Evolutionary conservation across 1,284 basidiomycete species (phyloP).

Genomic region (Sphagnurus paluster): DNA sequence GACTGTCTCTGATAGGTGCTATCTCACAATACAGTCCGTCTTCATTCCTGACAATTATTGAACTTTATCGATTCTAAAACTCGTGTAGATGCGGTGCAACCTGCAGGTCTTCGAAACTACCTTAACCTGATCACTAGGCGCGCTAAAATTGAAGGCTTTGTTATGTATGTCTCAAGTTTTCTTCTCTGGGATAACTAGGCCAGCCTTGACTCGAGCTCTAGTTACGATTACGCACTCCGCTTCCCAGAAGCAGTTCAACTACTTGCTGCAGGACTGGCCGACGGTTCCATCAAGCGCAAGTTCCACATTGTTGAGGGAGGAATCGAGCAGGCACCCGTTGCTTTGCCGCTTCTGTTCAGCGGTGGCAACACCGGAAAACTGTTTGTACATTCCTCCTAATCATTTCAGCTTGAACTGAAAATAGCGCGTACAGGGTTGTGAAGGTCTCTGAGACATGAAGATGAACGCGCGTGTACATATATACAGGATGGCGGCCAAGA

Average conservation of each 20-base stretch:
- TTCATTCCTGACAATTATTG: neutral
- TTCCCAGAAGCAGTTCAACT: slow-evolving; percentile 56
- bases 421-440: slow-evolving; percentile 39
- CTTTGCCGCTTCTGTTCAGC: slow-evolving; percentile 69
- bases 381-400: slow-evolving; percentile 44
- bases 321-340: slow-evolving; percentile 68
- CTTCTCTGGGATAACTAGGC: slow-evolving; percentile 5
- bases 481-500: no score
- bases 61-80: no score
- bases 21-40: slow-evolving; percentile 77
- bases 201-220: slow-evolving; percentile 39
- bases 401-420: slow-evolving; percentile 1
- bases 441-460: slow-evolving; percentile 49
- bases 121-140: slow-evolving; percentile 72
- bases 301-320: slow-evolving; percentile 78
- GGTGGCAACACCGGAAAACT: slow-evolving; percentile 87
- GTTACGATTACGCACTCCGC: slow-evolving; percentile 65
- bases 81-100: slow-evolving; percentile 47
- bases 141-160: slow-evolving; percentile 81
- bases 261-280: slow-evolving; percentile 53
- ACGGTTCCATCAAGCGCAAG: slow-evolving; percentile 79
- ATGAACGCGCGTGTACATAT: no score
- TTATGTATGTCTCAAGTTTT: slow-evolving; percentile 53
- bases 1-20: slow-evolving; percentile 48
- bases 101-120: slow-evolving; percentile 63